These are phyloP conservation scores for Aspergillus sp. DNA, from an alignment of 2,329 filamentous ascomycete species.

Conservation along the genomic window DNA sequence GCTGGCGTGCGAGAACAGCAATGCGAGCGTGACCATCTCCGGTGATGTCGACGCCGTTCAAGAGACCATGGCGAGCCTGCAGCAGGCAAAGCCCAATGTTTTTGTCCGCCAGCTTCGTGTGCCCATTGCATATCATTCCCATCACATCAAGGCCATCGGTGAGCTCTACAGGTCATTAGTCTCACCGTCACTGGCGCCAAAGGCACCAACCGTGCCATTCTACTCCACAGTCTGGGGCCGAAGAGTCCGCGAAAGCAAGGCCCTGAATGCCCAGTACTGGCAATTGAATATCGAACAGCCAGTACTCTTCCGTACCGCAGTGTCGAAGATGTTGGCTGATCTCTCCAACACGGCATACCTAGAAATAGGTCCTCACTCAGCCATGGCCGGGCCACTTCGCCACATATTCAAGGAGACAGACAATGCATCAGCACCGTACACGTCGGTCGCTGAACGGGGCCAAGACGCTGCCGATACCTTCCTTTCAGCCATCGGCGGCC, in stretches of 20 bases:
- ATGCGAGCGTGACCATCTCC: no score
- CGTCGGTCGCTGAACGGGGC: not conserved
- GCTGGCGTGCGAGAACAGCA: no score
- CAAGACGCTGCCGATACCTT: not conserved
- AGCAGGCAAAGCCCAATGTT: not conserved
- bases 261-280: not conserved
- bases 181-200: not conserved
- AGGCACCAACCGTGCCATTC: not conserved
- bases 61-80: not conserved
- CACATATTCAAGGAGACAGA: constrained; percentile 2
- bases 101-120: not conserved
- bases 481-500: not conserved
- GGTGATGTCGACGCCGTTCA: not conserved
- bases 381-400: constrained; percentile 6
- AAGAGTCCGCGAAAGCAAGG: not conserved
- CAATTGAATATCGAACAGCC: not conserved
- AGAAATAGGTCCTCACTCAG: constrained; percentile 16
- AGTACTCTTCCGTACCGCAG: constrained; percentile 2
- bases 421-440: not conserved
- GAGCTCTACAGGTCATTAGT: not conserved
- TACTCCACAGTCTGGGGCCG: not conserved
- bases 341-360: not conserved
- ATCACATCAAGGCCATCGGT: not conserved
- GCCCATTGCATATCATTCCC: constrained; percentile 5
- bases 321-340: not conserved